Evolutionary conservation across 2,329 filamentous ascomycete species (phyloP), one percentile per base, ranked within the genome.

Genomic region (Fusarium haematococcum): DNA sequence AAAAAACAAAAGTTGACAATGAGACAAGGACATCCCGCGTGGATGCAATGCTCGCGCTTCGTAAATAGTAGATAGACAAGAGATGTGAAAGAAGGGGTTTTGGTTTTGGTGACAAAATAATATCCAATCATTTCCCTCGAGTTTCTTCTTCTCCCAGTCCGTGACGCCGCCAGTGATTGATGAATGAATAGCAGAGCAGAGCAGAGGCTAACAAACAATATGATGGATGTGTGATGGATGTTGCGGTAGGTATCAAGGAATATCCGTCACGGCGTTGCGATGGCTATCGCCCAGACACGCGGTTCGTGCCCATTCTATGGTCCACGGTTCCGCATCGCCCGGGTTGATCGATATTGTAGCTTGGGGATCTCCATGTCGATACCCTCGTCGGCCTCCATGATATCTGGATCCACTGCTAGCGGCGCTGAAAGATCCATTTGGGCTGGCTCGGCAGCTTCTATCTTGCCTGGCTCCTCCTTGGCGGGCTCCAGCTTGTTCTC

Each of bases 341-440:
- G 79, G 18, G 85, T 86, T 37, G 85, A 86, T 68, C 83, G 83
- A 71, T 83, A 87, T 45, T 84, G 79, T 65, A 87, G 69, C 69
- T 81, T 83, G 2, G 85, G 84, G 5, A 81, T 65, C 39, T 79
- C 79, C 57, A 84, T 79, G 45, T 84, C 84, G 18, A 85, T 78
- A 18, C 82, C 82, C 70, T 87, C 86, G 43, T 87, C 86, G 2
- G 83, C 83, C 35, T 85, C 84, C 23, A 79, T 78, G 41, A 79
- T 76, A 54, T 78, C 64, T 13, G 79, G 70, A 65, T 84, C 83
- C 20, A 80, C 80, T 57, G 83, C 82, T 20, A 84, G 79, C 16
- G 78, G 73, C 10, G 70, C 74, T 48, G 71, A 69, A 4, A 64
- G 41, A 35, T 78, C 75, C 20, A 68, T 63, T 11, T 62, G 67